phyloP scores from a whole-genome alignment of 164 flowering plant species.

The Akebia trifoliata region DNA sequence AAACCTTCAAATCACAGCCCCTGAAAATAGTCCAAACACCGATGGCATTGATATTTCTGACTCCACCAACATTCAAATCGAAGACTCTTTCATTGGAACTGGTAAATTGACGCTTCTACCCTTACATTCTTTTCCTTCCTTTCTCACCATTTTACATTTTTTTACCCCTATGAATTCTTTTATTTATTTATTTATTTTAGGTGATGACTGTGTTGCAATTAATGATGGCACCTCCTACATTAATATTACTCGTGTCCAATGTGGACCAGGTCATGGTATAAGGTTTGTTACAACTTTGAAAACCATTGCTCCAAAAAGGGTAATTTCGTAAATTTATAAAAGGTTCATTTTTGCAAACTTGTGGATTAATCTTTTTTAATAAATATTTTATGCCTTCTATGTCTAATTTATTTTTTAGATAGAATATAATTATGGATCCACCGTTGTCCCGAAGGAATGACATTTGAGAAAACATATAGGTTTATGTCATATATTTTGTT shows the following conservation, averaged over 20 bases:
- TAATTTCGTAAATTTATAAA: too few relatives aligned
- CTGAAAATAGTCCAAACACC: slow-evolving; percentile 36
- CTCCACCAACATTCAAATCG: slow-evolving; percentile 17
- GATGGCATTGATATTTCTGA: slow-evolving; percentile 36
- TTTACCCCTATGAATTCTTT: background rate
- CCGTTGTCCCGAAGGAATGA: too few relatives aligned
- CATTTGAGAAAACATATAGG: too few relatives aligned
- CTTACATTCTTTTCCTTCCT: background rate
- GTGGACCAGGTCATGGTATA: slow-evolving; percentile 59
- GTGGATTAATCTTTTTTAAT: background rate
- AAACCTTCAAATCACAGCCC: slow-evolving; percentile 22
- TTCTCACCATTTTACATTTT: background rate
- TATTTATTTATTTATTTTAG: slow-evolving; percentile 12
- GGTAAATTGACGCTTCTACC: slow-evolving; percentile 17
- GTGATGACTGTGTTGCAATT: slow-evolving; percentile 51
- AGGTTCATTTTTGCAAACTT: background rate
- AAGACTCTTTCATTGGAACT: slow-evolving; percentile 22
- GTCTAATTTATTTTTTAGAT: too few relatives aligned
- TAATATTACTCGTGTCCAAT: slow-evolving; percentile 23
- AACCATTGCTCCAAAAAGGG: background rate
- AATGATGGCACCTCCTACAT: slow-evolving; percentile 22
- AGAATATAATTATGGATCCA: too few relatives aligned
- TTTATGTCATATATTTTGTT: too few relatives aligned
- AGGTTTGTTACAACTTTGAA: slow-evolving; percentile 24
- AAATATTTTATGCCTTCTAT: background rate